A percentile compares a stretch with the other conserved stretches of the same genome.
Conservation (phyloP, 2,329 filamentous ascomycete species). For the Drechslerella stenobrocha region DNA sequence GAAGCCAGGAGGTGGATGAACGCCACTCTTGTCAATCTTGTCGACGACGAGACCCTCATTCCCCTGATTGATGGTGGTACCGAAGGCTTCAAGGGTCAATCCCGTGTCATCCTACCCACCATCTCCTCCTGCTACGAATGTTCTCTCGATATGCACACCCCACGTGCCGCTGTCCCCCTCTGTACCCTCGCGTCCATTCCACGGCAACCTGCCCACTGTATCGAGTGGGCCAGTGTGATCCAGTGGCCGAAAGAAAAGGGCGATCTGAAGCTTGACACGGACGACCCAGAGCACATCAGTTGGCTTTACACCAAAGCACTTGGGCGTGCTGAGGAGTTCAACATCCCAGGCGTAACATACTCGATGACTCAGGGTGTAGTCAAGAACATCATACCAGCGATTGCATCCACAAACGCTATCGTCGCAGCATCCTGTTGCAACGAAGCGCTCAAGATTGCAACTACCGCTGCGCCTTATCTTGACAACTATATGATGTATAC, state of each 20-base stretch:
- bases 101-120: slow-evolving; percentile 85
- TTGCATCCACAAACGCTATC: slow-evolving; percentile 95
- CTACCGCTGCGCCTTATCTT: slow-evolving; percentile 76
- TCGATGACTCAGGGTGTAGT: slow-evolving; percentile 94
- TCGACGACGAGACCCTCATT: slow-evolving; percentile 81
- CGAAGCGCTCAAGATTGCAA: slow-evolving; percentile 92
- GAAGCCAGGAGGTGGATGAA: slow-evolving; percentile 99
- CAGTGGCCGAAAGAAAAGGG: slow-evolving; percentile 87
- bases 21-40: slow-evolving; percentile 84
- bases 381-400: slow-evolving; percentile 99
- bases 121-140: slow-evolving; percentile 97
- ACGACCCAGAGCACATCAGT: slow-evolving; percentile 94
- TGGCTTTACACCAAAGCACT: slow-evolving; percentile 91
- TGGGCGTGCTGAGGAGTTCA: slow-evolving; percentile 79
- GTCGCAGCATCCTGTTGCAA: slow-evolving; percentile 95
- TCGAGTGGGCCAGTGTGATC: slow-evolving; percentile 98
- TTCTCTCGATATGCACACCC: slow-evolving; percentile 97
- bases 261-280: slow-evolving; percentile 85
- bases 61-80: slow-evolving; percentile 95
- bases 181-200: slow-evolving; percentile 96
- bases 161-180: slow-evolving; percentile 91
- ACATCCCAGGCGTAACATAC: slow-evolving; percentile 90
- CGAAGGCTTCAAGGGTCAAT: slow-evolving; percentile 97
- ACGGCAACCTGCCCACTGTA: slow-evolving; percentile 93
- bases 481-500: slow-evolving; percentile 99